These are phyloP conservation scores for Fermentozyma sake DNA, from an alignment of 1,139 yeast genomes.

Conservation along the genomic window DNA sequence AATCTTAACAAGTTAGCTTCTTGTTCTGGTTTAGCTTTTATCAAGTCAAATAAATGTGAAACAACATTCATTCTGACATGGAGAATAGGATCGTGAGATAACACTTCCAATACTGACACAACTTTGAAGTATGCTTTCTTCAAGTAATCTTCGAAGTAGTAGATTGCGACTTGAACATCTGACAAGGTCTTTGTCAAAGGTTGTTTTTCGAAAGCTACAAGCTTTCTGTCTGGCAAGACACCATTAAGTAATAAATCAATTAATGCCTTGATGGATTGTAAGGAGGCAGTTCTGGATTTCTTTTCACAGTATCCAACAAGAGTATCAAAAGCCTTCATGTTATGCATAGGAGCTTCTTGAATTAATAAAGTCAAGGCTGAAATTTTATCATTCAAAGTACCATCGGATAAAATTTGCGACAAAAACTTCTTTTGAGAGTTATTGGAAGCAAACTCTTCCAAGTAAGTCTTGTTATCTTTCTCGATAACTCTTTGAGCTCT, in stretches of 20 bases:
- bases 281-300: conserved; percentile 89
- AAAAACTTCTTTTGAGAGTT: conserved; percentile 85
- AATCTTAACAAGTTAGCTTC: conserved; percentile 85
- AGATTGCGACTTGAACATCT: conserved; percentile 56
- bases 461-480: conserved; percentile 66
- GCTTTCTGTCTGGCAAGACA: conserved; percentile 79
- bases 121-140: conserved; percentile 71
- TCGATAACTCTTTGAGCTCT: conserved; percentile 67
- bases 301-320: conserved; percentile 76
- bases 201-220: conserved; percentile 78
- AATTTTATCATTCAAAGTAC: conserved; percentile 94
- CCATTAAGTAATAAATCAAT: conserved; percentile 83
- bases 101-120: conserved; percentile 63
- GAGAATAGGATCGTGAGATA: conserved; percentile 88
- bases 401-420: conserved; percentile 82
- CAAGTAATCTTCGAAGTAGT: conserved; percentile 85
- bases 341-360: conserved; percentile 94
- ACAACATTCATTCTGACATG: conserved; percentile 81
- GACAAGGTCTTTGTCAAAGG: conserved; percentile 49
- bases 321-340: conserved; percentile 77
- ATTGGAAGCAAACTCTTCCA: conserved; percentile 73
- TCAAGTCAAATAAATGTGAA: conserved; percentile 71
- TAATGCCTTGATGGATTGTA: conserved; percentile 84
- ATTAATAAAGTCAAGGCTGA: conserved; percentile 88
- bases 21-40: conserved; percentile 90